Evolutionary conservation across 805 yeast genomes (phyloP), one percentile per base, ranked within the genome.

Genomic region (Candida sonorensis): DNA sequence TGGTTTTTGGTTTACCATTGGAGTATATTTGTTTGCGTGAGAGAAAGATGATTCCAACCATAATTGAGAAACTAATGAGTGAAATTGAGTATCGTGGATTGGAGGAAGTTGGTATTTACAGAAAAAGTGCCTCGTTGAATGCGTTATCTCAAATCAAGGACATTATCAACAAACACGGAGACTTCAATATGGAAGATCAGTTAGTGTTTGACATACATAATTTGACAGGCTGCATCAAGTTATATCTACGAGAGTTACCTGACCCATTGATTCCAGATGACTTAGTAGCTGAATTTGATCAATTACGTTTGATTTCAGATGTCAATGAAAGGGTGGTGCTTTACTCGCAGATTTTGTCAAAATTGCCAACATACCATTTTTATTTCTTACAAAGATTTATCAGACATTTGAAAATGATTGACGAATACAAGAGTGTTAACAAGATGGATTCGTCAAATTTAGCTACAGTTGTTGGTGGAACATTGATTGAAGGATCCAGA

Each of bases 381-480:
- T 71, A 73, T 32, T 67, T 90, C 7, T 64, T 90, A 53, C 74
- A 74, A 47, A 59, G 81, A 30, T 63, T 90, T 33, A 66, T 81
- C 23, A 59, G 66, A 26, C 97, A 88, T 60, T 67, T 88, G 61
- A 66, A 70, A 42, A 69, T 68, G 42, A 79, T 90, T 16, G 77
- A 81, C 34, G 69, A 69, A 37, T 77, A 75, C 48, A 77, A 79
- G 27, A 77, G 72, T 9, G 61, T 60, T 29, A 90, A 90, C 59
- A 78, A 78, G 53, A 90, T 90, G 97, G 84, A 81, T 35, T 75
- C 94, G 3, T 78, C 86, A 2, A 90, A 90, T 51, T 61, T 90
- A 48, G 94, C 96, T 4, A 90, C 94, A 34, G 96, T 90, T 6
- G 81, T 90, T 41, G 79, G 78, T 2, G 79, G 79, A 1, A 71